Evolutionary conservation across 1,139 yeast species (phyloP), one percentile per base, ranked within the genome.

Genomic region (Taphrina communis): DNA sequence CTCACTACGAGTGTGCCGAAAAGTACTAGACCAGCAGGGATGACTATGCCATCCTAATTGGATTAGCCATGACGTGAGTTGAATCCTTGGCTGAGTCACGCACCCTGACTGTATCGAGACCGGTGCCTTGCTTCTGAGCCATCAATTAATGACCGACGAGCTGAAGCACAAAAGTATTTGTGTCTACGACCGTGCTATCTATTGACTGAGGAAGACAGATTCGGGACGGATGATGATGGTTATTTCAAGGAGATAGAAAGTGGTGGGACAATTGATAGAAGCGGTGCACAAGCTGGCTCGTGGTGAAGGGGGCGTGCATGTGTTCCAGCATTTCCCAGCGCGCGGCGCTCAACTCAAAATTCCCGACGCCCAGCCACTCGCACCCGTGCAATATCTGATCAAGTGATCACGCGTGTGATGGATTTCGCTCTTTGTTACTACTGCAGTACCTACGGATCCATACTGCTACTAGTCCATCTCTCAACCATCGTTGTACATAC

Each of bases 21-120:
- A 50, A 77, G 65, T 44, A 78, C 71, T 69, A 78, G 73, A 17
- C 72, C 77, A 19, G 74, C 71, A n/a, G 80, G 80, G 61, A 78
- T 78, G 72, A 73, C 72, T 44, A 78, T 72, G 8, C 80, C 80
- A 68, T 78, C 79, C 31, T 63, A 5, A 11, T 38, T 21, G n/a
- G 6, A 31, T 58, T 14, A 58, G 41, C 25, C 21, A 76, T 31
- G 19, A 4, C 31, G 31, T 38, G 12, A 4, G 48, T 1, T 14
- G 19, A 7, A 12, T 19, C 25, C 6, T 6, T 3, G 6, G 19
- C 7, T 7, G 41, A 21, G 8, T 17, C 11, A 31, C 56, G 21
- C 44, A 63, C 67, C 31, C 67, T 42, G 61, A 63, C 46, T n/a
- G 67, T 63, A 25, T 63, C 67, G 39, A 63, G 67, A 35, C 67